Evolutionary conservation across 148 eudicot genomes (phyloP), one percentile per base, ranked within the genome.

Genomic region (Pouteria glomerata): DNA sequence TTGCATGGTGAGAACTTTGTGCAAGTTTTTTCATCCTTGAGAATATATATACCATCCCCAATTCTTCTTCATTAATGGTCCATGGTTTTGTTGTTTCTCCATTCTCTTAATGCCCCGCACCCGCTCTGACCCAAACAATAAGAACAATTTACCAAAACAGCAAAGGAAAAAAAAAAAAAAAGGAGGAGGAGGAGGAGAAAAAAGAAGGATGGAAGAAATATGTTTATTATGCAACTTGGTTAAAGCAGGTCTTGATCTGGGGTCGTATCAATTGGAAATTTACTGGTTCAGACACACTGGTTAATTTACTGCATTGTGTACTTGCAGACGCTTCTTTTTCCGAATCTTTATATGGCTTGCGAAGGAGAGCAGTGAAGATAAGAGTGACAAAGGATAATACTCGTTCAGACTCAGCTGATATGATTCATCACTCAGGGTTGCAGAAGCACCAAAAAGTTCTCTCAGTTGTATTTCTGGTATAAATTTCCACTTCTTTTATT

Each of bases 391-490:
- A 84, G 77, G 83, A 80, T 63, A 68, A 47, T 79, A 57, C 75
- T 60, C 83, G 50, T 73, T 33, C 82, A 65, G 80, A 76, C 31
- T 68, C 83, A 16, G 70, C 83, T 15, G 86, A 86, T 27, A 83
- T 66, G 45, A 81, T 85, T 75, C 82, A 81, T n/a, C 87, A 78
- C 74, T 88, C 89, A 41, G 89, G 89, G 26, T 69, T 95, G 68
- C 84, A 76, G 64, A 95, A 84, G 83, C 91, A 75, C 53, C 97
- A 91, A 79, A 94, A 83, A 77, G 84, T 91, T 77, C 97, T 95
- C 61, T 95, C 98, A 27, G 96, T 91, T 75, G 97, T 82, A 56
- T 95, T 95, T 82, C 77, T 95, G 97, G 98, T 95, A 81, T 26
- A 66, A 31, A 62, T 41, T 79, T 63, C 56, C 59, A 30, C 72